Base-by-base conservation (phyloP, 2,329 filamentous ascomycete genomes). In the Fonsecaea pedrosoi region DNA sequence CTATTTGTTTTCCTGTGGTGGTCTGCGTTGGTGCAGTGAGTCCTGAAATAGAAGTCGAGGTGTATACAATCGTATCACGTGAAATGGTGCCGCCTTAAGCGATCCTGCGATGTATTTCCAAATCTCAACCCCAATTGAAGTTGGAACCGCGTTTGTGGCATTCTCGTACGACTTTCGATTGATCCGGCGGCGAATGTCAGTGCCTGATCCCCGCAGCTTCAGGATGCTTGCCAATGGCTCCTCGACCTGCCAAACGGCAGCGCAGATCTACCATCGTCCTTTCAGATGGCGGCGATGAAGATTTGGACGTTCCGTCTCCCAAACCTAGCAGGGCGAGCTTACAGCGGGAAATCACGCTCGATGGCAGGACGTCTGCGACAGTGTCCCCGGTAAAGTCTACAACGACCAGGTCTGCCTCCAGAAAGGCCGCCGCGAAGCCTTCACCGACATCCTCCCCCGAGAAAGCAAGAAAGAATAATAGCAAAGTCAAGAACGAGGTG, bases 401-500 rank as follows among this genome's bases (percentile, higher is more conserved):
- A 25, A 64, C 69, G 45, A 54, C 45, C 37, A 70, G 65, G 45
- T n/a, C 50, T 10, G 48, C 38, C 4, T 18, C 58, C 18, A 59
- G 15, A 57, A 60, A 59, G 34, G 15, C 67, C 40, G 54, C 67
- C 30, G 40, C 66, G 18, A 65, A 68, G 48, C 57, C 67, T 9
- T 74, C 57, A 21, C 71, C 77, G 25, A 73, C 72, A 34, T 73
- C 74, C 2, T 78, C 76, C 3, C 77, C 78, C 2, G 74, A 76
- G 59, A 79, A 78, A 57, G 69, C 70, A 53, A 74, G 69, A 58
- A 75, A 75, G 70, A 63, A 40, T 25, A 63, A 40, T 25, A 66
- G 69, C 40, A 68, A 54, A 48, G 37, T 56, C 9, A 69, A 60
- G 54, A 69, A 62, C 34, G 57, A 71, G 42, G 65, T 64, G 12